Percentiles rank a stretch among this genome's conserved stretches.
Conservation (phyloP, 331 rosid species). For the Quercus tomentella region DNA sequence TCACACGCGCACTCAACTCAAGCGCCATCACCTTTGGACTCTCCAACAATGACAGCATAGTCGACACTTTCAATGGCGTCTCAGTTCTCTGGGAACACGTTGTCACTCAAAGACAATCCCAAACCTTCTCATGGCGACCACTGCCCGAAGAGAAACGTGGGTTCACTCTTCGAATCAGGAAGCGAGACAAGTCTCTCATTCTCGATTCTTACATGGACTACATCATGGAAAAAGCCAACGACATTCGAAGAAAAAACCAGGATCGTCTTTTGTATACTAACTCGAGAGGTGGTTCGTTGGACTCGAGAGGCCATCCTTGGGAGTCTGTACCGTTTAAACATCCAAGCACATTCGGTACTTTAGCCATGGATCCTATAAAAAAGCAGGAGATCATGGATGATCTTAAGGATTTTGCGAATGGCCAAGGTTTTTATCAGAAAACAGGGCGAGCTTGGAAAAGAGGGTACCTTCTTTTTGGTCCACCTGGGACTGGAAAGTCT, state of each 20-base stretch:
- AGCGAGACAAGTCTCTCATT: conserved; percentile 51
- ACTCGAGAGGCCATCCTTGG: conserved; percentile 92
- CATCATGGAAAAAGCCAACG: conserved; percentile 80
- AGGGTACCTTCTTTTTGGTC: conserved; percentile 89
- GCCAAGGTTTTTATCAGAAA: conserved; percentile 70
- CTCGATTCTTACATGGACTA: conserved; percentile 63
- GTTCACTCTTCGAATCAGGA: conserved; percentile 77
- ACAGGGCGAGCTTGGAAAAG: conserved; percentile 96
- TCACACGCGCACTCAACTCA: conserved; percentile 83
- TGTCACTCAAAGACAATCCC: conserved; percentile 72
- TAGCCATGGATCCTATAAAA: conserved; percentile 80
- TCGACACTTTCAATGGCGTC: conserved; percentile 66
- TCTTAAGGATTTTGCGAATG: conserved; percentile 65
- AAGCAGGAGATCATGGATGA: conserved; percentile 76
- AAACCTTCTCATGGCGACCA: conserved; percentile 86
- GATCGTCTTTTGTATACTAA: conserved; percentile 82
- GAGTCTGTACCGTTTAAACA: conserved; percentile 96
- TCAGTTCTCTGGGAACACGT: conserved; percentile 84
- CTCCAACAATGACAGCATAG: conserved; percentile 82
- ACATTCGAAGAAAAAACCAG: conserved; percentile 72
- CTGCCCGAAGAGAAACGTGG: conserved; percentile 89
- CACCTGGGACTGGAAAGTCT: conserved; percentile 93
- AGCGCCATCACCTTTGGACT: conserved; percentile 85
- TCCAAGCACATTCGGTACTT: conserved; percentile 86
- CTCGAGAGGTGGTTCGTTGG: conserved; percentile 86